phyloP scores from a whole-genome alignment of 495 filamentous ascomycete genomes.

The Immersiella caudata region DNA sequence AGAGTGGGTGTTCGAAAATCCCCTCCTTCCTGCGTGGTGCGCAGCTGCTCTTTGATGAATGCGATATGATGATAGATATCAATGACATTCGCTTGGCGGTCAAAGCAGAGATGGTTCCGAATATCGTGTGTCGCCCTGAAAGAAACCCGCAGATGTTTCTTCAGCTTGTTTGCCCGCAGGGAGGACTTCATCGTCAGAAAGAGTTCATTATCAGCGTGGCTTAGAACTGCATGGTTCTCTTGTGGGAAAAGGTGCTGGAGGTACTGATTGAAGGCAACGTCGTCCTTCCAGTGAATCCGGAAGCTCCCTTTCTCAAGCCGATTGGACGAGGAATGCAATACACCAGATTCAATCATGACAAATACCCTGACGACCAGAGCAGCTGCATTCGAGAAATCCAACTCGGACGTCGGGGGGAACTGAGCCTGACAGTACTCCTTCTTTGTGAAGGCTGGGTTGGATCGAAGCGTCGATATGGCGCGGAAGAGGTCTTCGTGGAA shows the following conservation, averaged over 20 bases:
- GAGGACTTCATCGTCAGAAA: slow-evolving; percentile 6
- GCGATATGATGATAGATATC: slow-evolving; percentile 17
- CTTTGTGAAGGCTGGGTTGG: too few species aligned
- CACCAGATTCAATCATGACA: slow-evolving; percentile 5
- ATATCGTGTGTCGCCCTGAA: slow-evolving; percentile 14
- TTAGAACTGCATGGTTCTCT: slow-evolving; percentile 9
- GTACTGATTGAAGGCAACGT: slow-evolving; percentile 14
- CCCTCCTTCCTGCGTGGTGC: slow-evolving; percentile 8
- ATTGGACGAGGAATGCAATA: slow-evolving; percentile 7
- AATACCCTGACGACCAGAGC: slow-evolving; percentile 14
- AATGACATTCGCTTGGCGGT: slow-evolving; percentile 12
- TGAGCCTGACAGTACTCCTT: too few species aligned
- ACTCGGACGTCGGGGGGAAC: slow-evolving; percentile 9
- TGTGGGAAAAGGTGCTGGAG: slow-evolving; percentile 10
- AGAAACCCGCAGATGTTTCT: slow-evolving; percentile 6
- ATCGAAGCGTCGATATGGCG: too few species aligned
- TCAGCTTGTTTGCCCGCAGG: slow-evolving; percentile 15
- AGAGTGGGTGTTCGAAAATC: slow-evolving; percentile 4
- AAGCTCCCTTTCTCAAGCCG: slow-evolving; percentile 8
- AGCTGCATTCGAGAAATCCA: slow-evolving; percentile 1
- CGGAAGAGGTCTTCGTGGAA: too few species aligned
- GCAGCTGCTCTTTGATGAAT: slow-evolving; percentile 19
- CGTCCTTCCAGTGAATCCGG: not conserved
- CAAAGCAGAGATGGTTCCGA: slow-evolving; percentile 17
- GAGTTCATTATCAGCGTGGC: slow-evolving; percentile 9